Conservation (phyloP, 208 protist species). For the Trypanosoma platydactyli region DNA sequence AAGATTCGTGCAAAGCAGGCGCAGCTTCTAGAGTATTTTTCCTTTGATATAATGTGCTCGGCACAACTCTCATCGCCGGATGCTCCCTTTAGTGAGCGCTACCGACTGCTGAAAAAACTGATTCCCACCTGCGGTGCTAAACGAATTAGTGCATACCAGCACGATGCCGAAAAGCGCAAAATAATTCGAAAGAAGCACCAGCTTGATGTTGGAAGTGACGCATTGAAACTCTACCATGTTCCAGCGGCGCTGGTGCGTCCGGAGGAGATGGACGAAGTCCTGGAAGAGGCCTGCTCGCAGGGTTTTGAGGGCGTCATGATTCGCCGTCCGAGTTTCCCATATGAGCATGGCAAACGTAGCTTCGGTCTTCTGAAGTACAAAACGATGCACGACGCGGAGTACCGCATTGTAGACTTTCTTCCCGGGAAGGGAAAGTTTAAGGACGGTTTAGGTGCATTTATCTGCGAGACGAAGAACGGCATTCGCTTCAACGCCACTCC, state of each 20-base stretch:
- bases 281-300: conserved; percentile 80
- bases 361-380: conserved; percentile 91
- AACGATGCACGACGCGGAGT: conserved; percentile 91
- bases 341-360: conserved; percentile 89
- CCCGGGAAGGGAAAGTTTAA: conserved; percentile 87
- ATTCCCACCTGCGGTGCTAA: conserved; percentile 78
- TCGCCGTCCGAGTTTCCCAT: conserved; percentile 77
- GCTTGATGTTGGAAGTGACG: conserved; percentile 23
- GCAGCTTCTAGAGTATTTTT: conserved; percentile 80
- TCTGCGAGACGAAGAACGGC: conserved; percentile 83
- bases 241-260: conserved; percentile 71
- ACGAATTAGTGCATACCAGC: conserved; percentile 83
- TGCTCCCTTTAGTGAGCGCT: conserved; percentile 80
- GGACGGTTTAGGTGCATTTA: conserved; percentile 77
- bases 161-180: conserved; percentile 80
- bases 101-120: conserved; percentile 74
- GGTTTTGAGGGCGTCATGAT: conserved; percentile 92
- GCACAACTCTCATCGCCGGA: conserved; percentile 40
- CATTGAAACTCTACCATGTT: conserved; percentile 75
- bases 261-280: conserved; percentile 79
- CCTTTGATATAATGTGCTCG: conserved; percentile 90
- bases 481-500: conserved; percentile 75
- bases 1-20: conserved; percentile 43
- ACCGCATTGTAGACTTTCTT: conserved; percentile 81
- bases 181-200: conserved; percentile 49